Evolutionary conservation across 2,329 filamentous ascomycete species (phyloP).

Genomic region (Magnaporthales sp.): DNA sequence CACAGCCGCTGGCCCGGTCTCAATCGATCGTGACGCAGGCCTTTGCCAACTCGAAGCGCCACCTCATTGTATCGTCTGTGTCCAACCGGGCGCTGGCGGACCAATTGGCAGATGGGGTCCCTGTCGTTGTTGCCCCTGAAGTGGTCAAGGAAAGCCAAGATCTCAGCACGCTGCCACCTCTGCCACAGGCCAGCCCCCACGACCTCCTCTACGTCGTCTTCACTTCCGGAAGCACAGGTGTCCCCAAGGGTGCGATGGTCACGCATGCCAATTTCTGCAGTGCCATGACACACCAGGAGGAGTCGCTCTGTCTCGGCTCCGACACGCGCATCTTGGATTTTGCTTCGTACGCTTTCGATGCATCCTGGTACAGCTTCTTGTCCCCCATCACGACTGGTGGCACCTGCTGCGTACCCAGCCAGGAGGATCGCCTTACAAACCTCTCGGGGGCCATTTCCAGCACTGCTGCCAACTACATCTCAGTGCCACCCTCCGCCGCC

Average conservation of each 20-base stretch:
- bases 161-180: too few relatives aligned
- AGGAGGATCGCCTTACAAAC: neutral
- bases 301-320: neutral
- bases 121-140: neutral
- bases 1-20: constrained; percentile 10
- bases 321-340: constrained; percentile 19
- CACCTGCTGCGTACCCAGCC: neutral
- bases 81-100: too few relatives aligned
- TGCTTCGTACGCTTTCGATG: constrained; percentile 29
- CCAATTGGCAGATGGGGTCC: too few relatives aligned
- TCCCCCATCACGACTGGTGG: neutral
- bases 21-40: constrained; percentile 3
- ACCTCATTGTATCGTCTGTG: neutral
- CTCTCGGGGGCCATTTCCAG: neutral
- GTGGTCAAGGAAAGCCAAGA: too few relatives aligned
- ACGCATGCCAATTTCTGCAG: neutral
- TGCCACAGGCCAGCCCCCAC: neutral
- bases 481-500: neutral
- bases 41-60: too few relatives aligned
- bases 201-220: constrained; percentile 34
- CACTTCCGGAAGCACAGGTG: constrained; percentile 49
- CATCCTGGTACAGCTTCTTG: constrained; percentile 39
- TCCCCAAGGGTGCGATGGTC: constrained; percentile 36
- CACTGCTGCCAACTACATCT: neutral
- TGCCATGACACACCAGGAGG: neutral